These are phyloP conservation scores for Naematelia encephala DNA, from an alignment of 768 basidiomycete genomes.

Conservation along the genomic window DNA sequence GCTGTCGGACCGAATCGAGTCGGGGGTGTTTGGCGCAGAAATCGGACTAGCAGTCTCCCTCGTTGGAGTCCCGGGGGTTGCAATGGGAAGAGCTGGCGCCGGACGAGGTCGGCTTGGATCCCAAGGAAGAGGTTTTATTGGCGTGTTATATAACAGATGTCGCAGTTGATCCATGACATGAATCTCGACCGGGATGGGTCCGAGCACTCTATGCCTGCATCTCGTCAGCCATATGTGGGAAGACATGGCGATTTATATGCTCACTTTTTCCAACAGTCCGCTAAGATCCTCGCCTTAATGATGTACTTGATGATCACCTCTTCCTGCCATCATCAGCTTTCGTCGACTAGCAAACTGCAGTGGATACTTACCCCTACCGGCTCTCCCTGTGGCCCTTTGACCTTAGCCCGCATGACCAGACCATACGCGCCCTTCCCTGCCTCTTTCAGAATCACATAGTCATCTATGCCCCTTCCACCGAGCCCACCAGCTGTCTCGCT, in stretches of 20 bases:
- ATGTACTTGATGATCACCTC: constrained; percentile 94
- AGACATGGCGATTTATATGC: constrained; percentile 4
- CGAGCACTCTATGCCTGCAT: constrained; percentile 73
- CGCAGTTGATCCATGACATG: constrained; percentile 52
- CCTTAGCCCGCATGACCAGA: constrained; percentile 82
- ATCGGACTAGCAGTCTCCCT: neutral
- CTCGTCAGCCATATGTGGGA: constrained; percentile 2
- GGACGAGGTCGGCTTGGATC: constrained; percentile 57
- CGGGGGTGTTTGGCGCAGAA: constrained; percentile 15
- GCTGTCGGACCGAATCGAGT: constrained; percentile 12
- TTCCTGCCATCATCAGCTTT: constrained; percentile 55
- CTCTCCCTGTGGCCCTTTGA: constrained; percentile 68
- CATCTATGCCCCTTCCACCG: constrained; percentile 72
- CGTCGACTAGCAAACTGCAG: constrained; percentile 24
- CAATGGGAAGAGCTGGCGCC: neutral
- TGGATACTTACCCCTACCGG: constrained; percentile 67
- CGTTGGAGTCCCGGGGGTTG: constrained; percentile 2
- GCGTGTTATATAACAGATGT: constrained; percentile 55
- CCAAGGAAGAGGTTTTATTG: constrained; percentile 76
- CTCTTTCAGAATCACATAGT: constrained; percentile 80
- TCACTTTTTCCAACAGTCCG: constrained; percentile 93
- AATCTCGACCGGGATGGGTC: constrained; percentile 95
- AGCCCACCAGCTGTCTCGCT: constrained; percentile 50
- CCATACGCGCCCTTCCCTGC: constrained; percentile 95
- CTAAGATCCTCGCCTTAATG: constrained; percentile 95